A percentile compares a stretch with the other conserved stretches of the same genome.
phyloP scores from a whole-genome alignment of 805 yeast genomes.

The Pichia paraexigua region DNA sequence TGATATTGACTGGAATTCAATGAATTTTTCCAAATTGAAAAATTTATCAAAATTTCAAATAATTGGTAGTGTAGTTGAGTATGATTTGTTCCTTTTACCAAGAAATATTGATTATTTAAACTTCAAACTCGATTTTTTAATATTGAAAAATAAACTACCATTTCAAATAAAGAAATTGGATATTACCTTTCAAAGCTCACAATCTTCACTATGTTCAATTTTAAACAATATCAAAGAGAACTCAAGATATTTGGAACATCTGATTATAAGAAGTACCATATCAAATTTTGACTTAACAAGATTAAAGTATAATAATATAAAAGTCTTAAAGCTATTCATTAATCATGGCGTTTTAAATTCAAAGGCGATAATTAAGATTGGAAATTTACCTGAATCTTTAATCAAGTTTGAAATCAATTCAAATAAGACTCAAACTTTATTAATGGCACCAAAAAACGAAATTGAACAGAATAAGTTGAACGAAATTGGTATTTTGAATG shows the following conservation, averaged over 20 bases:
- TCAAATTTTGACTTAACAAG: conserved; percentile 1
- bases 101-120: neutral
- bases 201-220: neutral
- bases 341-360: neutral
- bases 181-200: neutral
- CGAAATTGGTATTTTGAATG: conserved; percentile 2
- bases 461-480: neutral
- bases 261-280: neutral
- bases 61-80: neutral
- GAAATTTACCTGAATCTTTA: neutral
- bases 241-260: neutral
- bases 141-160: conserved; percentile 2
- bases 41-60: neutral
- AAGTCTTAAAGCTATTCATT: neutral
- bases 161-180: neutral
- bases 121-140: neutral
- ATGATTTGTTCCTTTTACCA: conserved; percentile 2
- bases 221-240: neutral
- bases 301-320: conserved; percentile 1
- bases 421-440: neutral
- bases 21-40: conserved; percentile 2
- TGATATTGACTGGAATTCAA: neutral
- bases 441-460: neutral
- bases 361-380: neutral
- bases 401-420: conserved; percentile 3